Evolutionary conservation across 2,329 filamentous ascomycete genomes (phyloP), one percentile per base, ranked within the genome.

Genomic region (Pezizomycotina sp.): DNA sequence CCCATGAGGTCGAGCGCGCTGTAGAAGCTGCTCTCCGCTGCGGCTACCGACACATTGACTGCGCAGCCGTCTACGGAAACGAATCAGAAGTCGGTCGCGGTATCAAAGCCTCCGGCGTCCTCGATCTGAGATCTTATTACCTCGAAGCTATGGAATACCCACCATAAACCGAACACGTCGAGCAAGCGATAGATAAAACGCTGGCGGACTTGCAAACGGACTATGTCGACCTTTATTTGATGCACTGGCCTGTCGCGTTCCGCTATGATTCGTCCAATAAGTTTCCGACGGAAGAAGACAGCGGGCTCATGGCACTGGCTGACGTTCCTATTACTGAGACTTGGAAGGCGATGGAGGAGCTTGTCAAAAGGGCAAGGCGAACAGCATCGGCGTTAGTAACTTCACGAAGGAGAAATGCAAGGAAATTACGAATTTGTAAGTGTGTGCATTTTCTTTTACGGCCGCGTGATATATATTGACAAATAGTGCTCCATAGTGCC

Each of bases 111-210:
- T 56, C 53, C 31, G 50, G 58, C 43, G 49, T 62, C 52, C 53
- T 39, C 57, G 59, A 10, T 55, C 51, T 10, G 56, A 62, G 3
- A 55, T 64, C 30, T 58, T 58, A 43, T 21, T 47, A 23, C n/a
- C 20, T 4, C 4, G n/a, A 15, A 20, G 5, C 5, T 0, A 2
- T 5, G 12, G 6, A 9, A 16, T 23, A 37, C 16, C 8, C 6
- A 9, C 21, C 10, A 16, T 24, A 19, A 6, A 12, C 5, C 7
- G 14, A n/a, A n/a, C n/a, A n/a, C n/a, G 8, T 72, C 69, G n/a
- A 64, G 63, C 45, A 74, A 74, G 57, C 58, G 73, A 8, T 74
- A 68, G 68, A 71, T 71, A 56, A 68, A 60, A 8, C 57, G 64
- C 25, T 66, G 69, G 48, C 54, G 58, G 34, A 58, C 61, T 1